Conservation (phyloP, 2,329 filamentous ascomycete species). For the Cryphonectria parasitica region DNA sequence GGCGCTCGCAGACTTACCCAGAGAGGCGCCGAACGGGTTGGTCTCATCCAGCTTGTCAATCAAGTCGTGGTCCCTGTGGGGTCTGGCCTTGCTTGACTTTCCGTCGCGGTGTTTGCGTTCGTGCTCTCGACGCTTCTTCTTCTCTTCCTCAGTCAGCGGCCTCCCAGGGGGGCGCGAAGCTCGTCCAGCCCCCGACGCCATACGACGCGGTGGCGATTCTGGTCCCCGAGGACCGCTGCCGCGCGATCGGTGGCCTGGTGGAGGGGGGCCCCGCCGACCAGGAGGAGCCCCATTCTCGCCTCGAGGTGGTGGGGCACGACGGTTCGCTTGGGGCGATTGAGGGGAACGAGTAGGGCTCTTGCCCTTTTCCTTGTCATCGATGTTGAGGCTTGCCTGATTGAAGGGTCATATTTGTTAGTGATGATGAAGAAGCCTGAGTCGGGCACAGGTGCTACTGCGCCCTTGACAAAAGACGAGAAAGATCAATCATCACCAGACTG, state of each 20-base stretch:
- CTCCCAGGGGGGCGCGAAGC: conserved; percentile 63
- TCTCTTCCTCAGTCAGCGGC: conserved; percentile 63
- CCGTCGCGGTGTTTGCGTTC: conserved; percentile 57
- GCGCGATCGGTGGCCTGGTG: conserved; percentile 58
- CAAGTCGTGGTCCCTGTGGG: conserved; percentile 70
- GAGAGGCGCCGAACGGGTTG: conserved; percentile 88
- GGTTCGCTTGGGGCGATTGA: conserved; percentile 41
- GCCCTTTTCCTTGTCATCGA: conserved; percentile 66
- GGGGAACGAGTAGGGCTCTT: conserved; percentile 40
- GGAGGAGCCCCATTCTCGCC: conserved; percentile 55
- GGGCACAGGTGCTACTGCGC: neutral
- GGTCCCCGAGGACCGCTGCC: conserved; percentile 39
- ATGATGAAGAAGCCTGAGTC: neutral
- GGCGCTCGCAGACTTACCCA: conserved; percentile 58
- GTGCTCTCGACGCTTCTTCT: conserved; percentile 57
- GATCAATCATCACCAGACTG: neutral
- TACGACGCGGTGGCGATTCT: conserved; percentile 39
- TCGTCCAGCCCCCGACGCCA: conserved; percentile 55
- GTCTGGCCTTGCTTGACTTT: conserved; percentile 46
- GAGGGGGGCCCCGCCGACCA: conserved; percentile 46
- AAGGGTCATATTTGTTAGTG: conserved; percentile 38
- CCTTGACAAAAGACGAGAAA: conserved; percentile 9
- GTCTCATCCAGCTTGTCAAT: conserved; percentile 98
- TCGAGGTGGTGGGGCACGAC: conserved; percentile 44
- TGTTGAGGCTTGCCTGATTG: conserved; percentile 66